These are phyloP conservation scores for Trifolium repens DNA, from an alignment of 306 rosid species.

Conservation along the genomic window DNA sequence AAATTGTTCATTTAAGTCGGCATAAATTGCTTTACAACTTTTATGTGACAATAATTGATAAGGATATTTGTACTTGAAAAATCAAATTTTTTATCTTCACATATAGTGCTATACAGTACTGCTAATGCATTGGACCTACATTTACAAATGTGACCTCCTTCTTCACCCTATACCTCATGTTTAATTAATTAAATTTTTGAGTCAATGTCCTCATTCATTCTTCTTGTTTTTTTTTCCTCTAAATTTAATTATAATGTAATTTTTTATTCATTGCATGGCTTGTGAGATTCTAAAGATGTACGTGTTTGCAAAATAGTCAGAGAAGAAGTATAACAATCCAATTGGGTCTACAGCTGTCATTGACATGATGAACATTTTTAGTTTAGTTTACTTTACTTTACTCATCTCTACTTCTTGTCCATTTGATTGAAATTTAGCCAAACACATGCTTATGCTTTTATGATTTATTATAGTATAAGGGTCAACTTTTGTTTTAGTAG, in stretches of 20 bases:
- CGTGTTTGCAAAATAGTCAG: neutral
- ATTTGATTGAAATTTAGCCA: conserved; percentile 35
- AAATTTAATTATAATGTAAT: neutral
- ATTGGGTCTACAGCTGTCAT: conserved; percentile 50
- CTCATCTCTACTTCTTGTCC: conserved; percentile 23
- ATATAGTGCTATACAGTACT: conserved; percentile 45
- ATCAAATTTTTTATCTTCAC: conserved; percentile 47
- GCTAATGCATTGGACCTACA: conserved; percentile 42
- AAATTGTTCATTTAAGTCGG: neutral
- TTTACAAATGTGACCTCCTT: conserved; percentile 4
- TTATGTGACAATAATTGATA: neutral
- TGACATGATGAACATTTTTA: conserved; percentile 34
- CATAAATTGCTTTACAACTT: conserved; percentile 25
- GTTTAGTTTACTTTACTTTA: conserved; percentile 39
- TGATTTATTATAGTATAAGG: neutral
- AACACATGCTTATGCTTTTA: conserved; percentile 23
- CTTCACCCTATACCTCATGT: neutral
- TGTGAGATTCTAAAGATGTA: conserved; percentile 19
- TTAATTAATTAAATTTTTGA: conserved; percentile 28
- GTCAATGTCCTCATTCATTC: conserved; percentile 11
- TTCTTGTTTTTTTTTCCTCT: neutral
- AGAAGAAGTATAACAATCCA: conserved; percentile 27
- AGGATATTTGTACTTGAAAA: conserved; percentile 9
- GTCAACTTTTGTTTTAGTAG: conserved; percentile 48
- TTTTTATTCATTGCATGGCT: neutral